Conservation (phyloP, 164 flowering plant species). For the Nymphaea thermarum region DNA sequence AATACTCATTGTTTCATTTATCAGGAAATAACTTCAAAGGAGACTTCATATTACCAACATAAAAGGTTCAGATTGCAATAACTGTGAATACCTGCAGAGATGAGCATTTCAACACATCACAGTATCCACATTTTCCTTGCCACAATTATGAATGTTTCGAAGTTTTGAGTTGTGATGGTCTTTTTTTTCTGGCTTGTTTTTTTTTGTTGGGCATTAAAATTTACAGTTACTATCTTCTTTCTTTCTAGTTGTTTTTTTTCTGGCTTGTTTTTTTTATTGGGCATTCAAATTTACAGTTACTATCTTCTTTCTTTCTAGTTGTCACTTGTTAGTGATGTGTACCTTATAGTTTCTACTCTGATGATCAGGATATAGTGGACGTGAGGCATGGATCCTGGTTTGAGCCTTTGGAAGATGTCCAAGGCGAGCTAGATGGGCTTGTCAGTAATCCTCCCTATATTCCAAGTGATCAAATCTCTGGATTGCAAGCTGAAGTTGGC, state of each 20-base stretch:
- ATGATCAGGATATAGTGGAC: constrained; percentile 42
- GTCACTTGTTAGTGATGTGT: neutral
- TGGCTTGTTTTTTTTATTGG: no score
- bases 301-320: neutral
- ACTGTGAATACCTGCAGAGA: no score
- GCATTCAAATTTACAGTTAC: neutral
- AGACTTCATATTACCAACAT: no score
- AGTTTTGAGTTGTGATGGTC: no score
- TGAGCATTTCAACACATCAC: no score
- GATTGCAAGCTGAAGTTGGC: constrained; percentile 90
- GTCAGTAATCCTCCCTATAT: constrained; percentile 95
- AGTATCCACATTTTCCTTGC: no score
- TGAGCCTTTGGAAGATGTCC: constrained; percentile 57
- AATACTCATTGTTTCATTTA: no score
- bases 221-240: neutral
- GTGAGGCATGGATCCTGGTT: constrained; percentile 87
- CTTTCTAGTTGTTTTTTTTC: neutral
- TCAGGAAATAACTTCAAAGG: no score
- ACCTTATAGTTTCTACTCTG: neutral
- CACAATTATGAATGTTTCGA: no score
- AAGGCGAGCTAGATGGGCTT: constrained; percentile 57
- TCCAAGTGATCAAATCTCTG: constrained; percentile 54
- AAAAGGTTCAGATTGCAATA: no score
- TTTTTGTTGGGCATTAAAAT: no score
- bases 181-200: no score